Conservation (phyloP, 345 rosid species). For the Camelina sativa region DNA sequence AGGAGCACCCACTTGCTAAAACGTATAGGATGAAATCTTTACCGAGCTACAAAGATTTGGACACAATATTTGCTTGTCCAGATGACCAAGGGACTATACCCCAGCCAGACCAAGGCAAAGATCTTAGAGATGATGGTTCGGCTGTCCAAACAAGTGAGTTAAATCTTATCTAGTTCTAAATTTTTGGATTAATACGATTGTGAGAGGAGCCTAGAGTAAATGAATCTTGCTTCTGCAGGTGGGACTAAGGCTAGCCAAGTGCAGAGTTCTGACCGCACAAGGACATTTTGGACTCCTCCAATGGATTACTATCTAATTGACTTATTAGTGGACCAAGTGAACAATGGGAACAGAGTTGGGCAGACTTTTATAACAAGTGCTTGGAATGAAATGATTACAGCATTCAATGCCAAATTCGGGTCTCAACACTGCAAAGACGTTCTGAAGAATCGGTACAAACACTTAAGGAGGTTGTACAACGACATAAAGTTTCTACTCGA, state of each 20-base stretch:
- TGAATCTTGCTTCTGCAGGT: conserved; percentile 43
- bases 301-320: conserved; percentile 85
- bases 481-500: conserved; percentile 71
- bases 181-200: background rate
- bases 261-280: conserved; percentile 59
- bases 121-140: conserved; percentile 45
- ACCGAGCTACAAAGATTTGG: conserved; percentile 73
- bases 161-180: conserved; percentile 5
- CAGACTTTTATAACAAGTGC: conserved; percentile 80
- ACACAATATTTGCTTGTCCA: conserved; percentile 55
- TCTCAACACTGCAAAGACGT: conserved; percentile 75
- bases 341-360: conserved; percentile 77
- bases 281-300: conserved; percentile 92
- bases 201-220: background rate
- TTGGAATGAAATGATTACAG: conserved; percentile 71
- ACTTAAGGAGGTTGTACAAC: conserved; percentile 75
- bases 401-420: conserved; percentile 65
- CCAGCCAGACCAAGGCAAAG: conserved; percentile 48
- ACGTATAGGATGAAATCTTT: conserved; percentile 69
- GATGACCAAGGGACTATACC: conserved; percentile 43
- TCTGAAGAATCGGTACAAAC: conserved; percentile 81
- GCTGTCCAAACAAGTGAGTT: conserved; percentile 51
- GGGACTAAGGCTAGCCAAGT: conserved; percentile 51
- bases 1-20: conserved; percentile 69
- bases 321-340: conserved; percentile 73